Conservation (phyloP, 306 rosid species). For the Cyclanthera cordifolia region DNA sequence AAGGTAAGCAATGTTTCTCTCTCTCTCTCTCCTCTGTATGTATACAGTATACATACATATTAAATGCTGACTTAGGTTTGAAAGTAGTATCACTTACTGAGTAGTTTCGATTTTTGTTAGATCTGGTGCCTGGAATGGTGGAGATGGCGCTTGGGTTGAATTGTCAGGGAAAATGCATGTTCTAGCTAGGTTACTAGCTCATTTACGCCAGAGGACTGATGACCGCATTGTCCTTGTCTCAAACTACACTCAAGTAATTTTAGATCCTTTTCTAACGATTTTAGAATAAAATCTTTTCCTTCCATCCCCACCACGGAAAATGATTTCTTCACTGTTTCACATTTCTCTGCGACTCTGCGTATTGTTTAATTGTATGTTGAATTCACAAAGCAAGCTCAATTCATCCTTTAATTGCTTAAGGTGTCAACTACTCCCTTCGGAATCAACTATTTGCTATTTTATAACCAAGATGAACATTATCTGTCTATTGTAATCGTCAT, state of each 20-base stretch:
- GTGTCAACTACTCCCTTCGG: neutral
- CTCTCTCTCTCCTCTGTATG: neutral
- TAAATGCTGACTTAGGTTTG: neutral
- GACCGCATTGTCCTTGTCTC: conserved; percentile 96
- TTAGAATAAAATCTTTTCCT: neutral
- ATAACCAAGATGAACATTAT: neutral
- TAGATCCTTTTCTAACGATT: neutral
- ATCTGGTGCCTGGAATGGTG: conserved; percentile 89
- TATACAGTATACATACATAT: neutral
- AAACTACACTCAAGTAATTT: conserved; percentile 85
- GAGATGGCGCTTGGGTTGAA: conserved; percentile 91
- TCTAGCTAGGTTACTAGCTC: conserved; percentile 82
- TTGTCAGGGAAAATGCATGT: conserved; percentile 96
- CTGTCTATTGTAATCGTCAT: neutral
- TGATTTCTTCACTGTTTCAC: neutral
- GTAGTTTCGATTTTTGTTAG: conserved; percentile 26
- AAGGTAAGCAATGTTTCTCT: conserved; percentile 35
- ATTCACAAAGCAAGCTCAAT: neutral
- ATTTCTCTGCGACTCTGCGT: neutral
- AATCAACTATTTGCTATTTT: neutral
- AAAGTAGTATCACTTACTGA: conserved; percentile 5
- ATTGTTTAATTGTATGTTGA: neutral
- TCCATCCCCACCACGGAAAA: neutral
- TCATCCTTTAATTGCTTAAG: neutral
- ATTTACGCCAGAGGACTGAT: conserved; percentile 60